Percentiles rank a stretch among this genome's conserved stretches.
phyloP scores from a whole-genome alignment of 768 basidiomycete genomes.

The Megacollybia marginata region DNA sequence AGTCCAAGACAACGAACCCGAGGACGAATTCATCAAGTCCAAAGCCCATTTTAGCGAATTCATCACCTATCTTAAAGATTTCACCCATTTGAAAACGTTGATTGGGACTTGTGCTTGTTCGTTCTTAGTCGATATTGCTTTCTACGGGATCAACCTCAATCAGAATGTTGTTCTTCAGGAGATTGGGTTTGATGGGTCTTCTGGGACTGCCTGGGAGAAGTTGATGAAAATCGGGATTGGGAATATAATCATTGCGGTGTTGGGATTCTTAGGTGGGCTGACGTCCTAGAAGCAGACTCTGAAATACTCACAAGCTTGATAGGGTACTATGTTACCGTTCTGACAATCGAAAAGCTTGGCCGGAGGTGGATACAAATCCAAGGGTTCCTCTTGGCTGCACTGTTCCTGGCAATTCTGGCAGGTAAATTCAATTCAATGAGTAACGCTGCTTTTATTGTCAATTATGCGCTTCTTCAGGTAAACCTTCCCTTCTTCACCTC shows the following conservation, averaged over 20 bases:
- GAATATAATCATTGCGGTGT: conserved; percentile 62
- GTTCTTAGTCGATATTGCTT: conserved; percentile 76
- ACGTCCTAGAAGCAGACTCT: not conserved
- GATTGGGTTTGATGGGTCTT: no score
- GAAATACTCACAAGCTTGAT: not conserved
- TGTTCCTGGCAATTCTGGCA: conserved; percentile 61
- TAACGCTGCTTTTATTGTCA: conserved; percentile 58
- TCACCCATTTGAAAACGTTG: conserved; percentile 60
- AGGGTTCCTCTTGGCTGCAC: no score
- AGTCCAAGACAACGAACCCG: not conserved
- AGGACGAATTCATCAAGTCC: conserved; percentile 1
- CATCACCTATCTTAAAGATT: conserved; percentile 60
- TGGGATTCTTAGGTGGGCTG: conserved; percentile 63
- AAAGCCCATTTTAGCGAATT: conserved; percentile 38
- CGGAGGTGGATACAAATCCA: conserved; percentile 71
- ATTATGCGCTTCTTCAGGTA: conserved; percentile 66
- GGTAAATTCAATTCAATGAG: conserved; percentile 51
- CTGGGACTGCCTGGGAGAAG: no score
- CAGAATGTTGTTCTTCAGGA: no score
- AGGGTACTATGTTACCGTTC: no score
- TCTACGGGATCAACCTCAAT: conserved; percentile 70
- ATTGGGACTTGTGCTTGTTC: conserved; percentile 63
- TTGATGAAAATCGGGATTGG: conserved; percentile 64
- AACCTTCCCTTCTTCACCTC: conserved; percentile 26
- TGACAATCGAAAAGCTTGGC: no score